phyloP scores from a whole-genome alignment of 768 basidiomycete genomes.

The Pleurotus citrinopileatus region DNA sequence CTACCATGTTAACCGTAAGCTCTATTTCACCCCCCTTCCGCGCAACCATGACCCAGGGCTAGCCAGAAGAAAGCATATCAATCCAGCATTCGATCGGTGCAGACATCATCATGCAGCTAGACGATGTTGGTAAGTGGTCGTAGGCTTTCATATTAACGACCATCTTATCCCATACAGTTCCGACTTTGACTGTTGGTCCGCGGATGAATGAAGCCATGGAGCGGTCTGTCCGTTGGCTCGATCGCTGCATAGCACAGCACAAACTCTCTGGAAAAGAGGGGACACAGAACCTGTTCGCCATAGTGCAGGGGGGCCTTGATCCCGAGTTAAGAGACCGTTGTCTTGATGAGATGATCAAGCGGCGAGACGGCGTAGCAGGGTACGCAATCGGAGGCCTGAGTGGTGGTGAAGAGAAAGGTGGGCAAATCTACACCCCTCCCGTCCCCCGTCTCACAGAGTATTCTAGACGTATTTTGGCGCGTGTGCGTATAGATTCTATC shows the following conservation, averaged over 20 bases:
- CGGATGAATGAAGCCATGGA: constrained; percentile 88
- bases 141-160: no score
- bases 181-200: constrained; percentile 76
- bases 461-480: constrained; percentile 76
- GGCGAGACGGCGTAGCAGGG: constrained; percentile 76
- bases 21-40: constrained; percentile 5
- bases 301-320: constrained; percentile 87
- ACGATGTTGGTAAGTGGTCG: constrained; percentile 73
- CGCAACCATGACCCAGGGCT: constrained; percentile 4
- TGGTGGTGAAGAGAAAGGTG: constrained; percentile 91
- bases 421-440: constrained; percentile 10
- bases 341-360: constrained; percentile 76
- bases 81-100: constrained; percentile 90
- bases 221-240: constrained; percentile 86
- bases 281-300: constrained; percentile 85
- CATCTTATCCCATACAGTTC: constrained; percentile 41
- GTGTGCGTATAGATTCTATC: constrained; percentile 48
- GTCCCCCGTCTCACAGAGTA: background rate
- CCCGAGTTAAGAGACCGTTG: constrained; percentile 69
- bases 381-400: constrained; percentile 91
- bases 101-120: constrained; percentile 94
- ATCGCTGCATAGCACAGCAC: constrained; percentile 81
- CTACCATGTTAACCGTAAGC: constrained; percentile 82
- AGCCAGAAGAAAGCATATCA: constrained; percentile 91
- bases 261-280: constrained; percentile 60